Percentiles rank a stretch among this genome's conserved stretches.
These are phyloP conservation scores for Penicillium cataractarum DNA, from an alignment of 495 filamentous ascomycete genomes.

Conservation along the genomic window DNA sequence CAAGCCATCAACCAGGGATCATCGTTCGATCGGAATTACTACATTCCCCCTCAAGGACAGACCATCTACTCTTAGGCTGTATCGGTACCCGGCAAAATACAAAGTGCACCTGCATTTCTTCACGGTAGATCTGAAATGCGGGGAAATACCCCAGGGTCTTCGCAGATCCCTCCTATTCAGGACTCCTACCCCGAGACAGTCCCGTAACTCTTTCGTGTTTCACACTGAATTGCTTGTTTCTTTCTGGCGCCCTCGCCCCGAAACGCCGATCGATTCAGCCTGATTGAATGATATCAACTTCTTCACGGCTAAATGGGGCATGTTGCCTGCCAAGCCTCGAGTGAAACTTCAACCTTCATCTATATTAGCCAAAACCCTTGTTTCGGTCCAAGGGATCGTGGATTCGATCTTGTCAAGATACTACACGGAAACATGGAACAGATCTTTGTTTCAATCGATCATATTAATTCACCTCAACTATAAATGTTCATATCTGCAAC, in stretches of 20 bases:
- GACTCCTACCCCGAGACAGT: background rate
- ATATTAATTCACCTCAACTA: background rate
- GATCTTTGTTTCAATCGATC: background rate
- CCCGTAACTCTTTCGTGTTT: background rate
- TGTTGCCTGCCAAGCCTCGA: background rate
- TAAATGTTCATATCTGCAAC: background rate
- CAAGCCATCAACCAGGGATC: background rate
- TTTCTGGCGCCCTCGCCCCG: background rate
- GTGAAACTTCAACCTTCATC: background rate
- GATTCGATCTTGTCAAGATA: background rate
- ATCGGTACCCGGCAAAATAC: background rate
- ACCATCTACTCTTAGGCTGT: background rate
- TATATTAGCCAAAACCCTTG: constrained; percentile 2
- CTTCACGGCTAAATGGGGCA: constrained; percentile 4
- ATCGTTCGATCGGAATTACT: background rate
- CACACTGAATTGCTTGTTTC: background rate
- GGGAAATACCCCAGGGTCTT: background rate
- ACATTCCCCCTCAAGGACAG: background rate
- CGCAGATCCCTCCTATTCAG: background rate
- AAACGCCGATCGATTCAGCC: constrained; percentile 13
- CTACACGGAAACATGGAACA: constrained; percentile 9
- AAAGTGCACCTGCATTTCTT: background rate
- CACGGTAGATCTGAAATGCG: constrained; percentile 8
- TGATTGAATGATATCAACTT: background rate
- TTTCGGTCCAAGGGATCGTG: background rate